These are phyloP conservation scores for Termitomyces sp. DNA, from an alignment of 768 basidiomycete genomes.

Conservation along the genomic window DNA sequence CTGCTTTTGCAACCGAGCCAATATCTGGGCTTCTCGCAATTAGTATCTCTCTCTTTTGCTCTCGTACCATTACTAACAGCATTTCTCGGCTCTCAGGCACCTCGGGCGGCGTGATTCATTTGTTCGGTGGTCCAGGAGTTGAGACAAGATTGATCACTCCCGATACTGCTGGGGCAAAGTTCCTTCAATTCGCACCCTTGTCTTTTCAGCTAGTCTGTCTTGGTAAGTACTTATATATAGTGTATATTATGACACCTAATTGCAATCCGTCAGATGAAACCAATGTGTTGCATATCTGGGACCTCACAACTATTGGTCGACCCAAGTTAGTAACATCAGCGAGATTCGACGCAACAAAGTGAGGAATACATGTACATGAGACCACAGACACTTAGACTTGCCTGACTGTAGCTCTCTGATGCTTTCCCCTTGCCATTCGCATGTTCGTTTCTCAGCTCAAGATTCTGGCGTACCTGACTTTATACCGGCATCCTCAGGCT, in stretches of 20 bases:
- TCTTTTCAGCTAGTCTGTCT: conserved; percentile 56
- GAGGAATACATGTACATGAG: conserved; percentile 11
- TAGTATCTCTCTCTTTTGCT: conserved; percentile 33
- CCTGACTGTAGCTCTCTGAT: conserved; percentile 46
- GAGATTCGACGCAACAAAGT: conserved; percentile 49
- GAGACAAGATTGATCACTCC: conserved; percentile 45
- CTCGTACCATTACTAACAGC: not conserved
- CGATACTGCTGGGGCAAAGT: conserved; percentile 45
- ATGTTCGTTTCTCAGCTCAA: conserved; percentile 41
- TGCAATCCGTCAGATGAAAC: conserved; percentile 38
- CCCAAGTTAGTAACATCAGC: conserved; percentile 51
- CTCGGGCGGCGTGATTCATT: conserved; percentile 51
- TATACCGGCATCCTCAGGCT: conserved; percentile 29
- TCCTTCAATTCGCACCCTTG: conserved; percentile 58
- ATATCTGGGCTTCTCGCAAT: conserved; percentile 57
- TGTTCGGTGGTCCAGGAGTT: conserved; percentile 71
- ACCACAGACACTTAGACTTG: not conserved
- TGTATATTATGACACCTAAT: not conserved
- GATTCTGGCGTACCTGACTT: conserved; percentile 9
- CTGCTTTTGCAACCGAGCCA: conserved; percentile 56
- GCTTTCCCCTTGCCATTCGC: conserved; percentile 66
- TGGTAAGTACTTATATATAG: conserved; percentile 39
- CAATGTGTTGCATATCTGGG: conserved; percentile 58
- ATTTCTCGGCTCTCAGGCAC: conserved; percentile 46
- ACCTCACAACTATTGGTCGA: conserved; percentile 46